Base-by-base conservation (phyloP, 139 green algal species). In the Zygnema cylindricum region DNA sequence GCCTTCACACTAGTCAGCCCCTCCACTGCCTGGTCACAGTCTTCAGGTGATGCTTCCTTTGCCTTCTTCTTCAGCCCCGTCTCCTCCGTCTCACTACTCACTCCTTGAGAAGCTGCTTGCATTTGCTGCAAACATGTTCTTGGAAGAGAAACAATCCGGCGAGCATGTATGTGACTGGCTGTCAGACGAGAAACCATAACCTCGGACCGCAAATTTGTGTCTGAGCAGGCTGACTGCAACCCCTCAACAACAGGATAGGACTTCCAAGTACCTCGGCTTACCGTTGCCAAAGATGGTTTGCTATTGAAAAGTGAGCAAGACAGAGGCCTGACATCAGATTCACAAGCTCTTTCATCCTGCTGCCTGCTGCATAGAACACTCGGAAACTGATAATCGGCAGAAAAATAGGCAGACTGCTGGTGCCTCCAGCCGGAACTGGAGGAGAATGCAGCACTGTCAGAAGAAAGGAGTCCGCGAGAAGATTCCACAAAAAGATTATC, bases 21-120 rank as follows among this genome's bases (percentile, higher is more conserved):
- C 35, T 89, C 85, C 36, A 90, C 85, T 25, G 85, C 85, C 85
- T 82, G 76, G 33, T 90, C 85, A 55, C 85, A 90, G 36, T 86
- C 85, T 54, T 90, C 81, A 7, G 81, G 57, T 79, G 71, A 79
- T 79, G 71, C 71, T 16, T 79, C 71, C 16, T 63, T 63, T 16
- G 49, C 7, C 49, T 63, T 63, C 49, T 63, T 7, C 49, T 63
- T 63, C 16, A 16, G 7, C 49, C 16, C 49, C 16, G 49, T 16
- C 49, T 7, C 49, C 49, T 7, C 49, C 49, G 7, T 7, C 49
- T 63, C 49, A 63, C 16, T 63, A 16, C 49, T 63, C 7, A 16
- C 49, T 25, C 7, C 49, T 63, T 16, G 49, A 25, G 49, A 63
- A 25, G 49, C 49, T 63, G 16, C 49, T 63, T 63, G 7, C 7